Evolutionary conservation across 305 asterid species (phyloP).

Genomic region (Ilex paraguariensis): DNA sequence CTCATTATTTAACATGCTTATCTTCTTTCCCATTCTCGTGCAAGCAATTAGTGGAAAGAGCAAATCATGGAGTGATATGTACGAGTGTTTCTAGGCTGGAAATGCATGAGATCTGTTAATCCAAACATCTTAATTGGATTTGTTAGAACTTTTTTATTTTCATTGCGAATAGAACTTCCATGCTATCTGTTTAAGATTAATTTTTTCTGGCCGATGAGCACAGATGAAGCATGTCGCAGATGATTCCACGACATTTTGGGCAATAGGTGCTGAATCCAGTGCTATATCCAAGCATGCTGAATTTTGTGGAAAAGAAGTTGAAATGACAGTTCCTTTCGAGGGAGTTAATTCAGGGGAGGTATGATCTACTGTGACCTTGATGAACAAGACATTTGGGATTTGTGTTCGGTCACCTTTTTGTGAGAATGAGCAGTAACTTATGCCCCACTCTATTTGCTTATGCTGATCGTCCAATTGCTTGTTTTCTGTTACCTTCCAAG

Average conservation of each 20-base stretch:
- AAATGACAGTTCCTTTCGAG: conserved; percentile 94
- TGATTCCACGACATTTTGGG: conserved; percentile 98
- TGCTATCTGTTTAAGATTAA: not conserved
- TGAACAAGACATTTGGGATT: no score
- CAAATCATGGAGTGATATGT: not conserved
- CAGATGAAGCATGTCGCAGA: conserved; percentile 81
- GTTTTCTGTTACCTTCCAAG: no score
- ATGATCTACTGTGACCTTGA: conserved; percentile 10
- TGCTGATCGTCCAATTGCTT: no score
- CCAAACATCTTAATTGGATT: not conserved
- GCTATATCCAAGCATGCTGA: conserved; percentile 76
- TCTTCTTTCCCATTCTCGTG: not conserved
- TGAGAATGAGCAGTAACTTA: no score
- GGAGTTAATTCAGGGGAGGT: conserved; percentile 87
- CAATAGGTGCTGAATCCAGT: conserved; percentile 51
- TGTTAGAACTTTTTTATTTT: not conserved
- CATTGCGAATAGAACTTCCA: not conserved
- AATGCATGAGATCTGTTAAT: not conserved
- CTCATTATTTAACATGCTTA: not conserved
- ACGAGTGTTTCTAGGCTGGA: not conserved
- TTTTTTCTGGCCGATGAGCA: conserved; percentile 16
- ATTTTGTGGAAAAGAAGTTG: conserved; percentile 69
- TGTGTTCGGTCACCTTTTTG: no score
- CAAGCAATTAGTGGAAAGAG: not conserved
- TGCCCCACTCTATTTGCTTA: no score